Conservation (phyloP, 768 basidiomycete genomes). For the Cyathus striatus region DNA sequence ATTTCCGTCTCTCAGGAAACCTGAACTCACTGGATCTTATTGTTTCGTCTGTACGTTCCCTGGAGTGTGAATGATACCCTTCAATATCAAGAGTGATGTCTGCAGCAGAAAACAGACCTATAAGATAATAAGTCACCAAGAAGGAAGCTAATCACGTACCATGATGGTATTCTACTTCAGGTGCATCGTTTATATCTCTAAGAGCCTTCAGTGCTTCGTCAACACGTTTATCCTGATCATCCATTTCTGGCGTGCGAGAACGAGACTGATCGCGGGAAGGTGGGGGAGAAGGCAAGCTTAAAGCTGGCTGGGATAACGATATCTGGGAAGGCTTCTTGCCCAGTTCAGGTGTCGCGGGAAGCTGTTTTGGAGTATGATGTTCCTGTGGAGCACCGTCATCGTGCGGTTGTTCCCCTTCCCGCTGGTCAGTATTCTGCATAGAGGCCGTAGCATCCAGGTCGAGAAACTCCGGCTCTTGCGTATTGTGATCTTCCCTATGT, state of each 20-base stretch:
- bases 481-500: background rate
- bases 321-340: slow-evolving; percentile 15
- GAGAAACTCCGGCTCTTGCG: slow-evolving; percentile 62
- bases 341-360: background rate
- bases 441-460: slow-evolving; percentile 60
- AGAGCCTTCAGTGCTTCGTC: slow-evolving; percentile 47
- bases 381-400: slow-evolving; percentile 27
- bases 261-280: slow-evolving; percentile 13
- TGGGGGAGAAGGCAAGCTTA: slow-evolving; percentile 26
- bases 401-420: slow-evolving; percentile 12
- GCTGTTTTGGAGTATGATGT: slow-evolving; percentile 26
- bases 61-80: slow-evolving; percentile 64
- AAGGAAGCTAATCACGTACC: slow-evolving; percentile 24
- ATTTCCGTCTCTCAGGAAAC: background rate
- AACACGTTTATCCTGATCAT: slow-evolving; percentile 35
- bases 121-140: slow-evolving; percentile 1
- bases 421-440: slow-evolving; percentile 14
- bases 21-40: slow-evolving; percentile 19
- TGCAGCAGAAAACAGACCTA: slow-evolving; percentile 34
- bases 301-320: slow-evolving; percentile 19
- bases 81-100: slow-evolving; percentile 79
- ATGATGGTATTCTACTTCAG: slow-evolving; percentile 58
- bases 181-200: slow-evolving; percentile 36
- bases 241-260: slow-evolving; percentile 21
- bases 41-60: slow-evolving; percentile 36